phyloP scores from a whole-genome alignment of 2,329 filamentous ascomycete genomes.

The Aspergillus oerlinghausenensis region DNA sequence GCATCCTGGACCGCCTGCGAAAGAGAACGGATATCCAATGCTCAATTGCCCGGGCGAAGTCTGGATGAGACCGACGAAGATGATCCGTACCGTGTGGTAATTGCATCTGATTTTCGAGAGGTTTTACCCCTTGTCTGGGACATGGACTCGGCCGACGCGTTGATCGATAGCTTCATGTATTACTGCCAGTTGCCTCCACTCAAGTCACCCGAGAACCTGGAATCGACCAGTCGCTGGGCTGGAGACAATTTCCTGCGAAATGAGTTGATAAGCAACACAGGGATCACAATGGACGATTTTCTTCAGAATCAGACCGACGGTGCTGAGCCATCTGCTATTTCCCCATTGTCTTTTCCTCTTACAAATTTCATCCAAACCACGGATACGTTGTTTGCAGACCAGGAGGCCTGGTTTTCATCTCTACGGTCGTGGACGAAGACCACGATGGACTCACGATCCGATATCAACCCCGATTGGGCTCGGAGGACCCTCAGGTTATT shows the following conservation, averaged over 20 bases:
- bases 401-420: constrained; percentile 46
- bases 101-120: constrained; percentile 70
- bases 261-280: constrained; percentile 31
- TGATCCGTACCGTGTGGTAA: constrained; percentile 76
- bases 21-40: constrained; percentile 40
- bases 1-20: constrained; percentile 52
- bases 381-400: constrained; percentile 52
- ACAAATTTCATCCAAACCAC: constrained; percentile 39
- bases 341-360: constrained; percentile 33
- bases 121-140: constrained; percentile 47
- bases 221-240: constrained; percentile 35
- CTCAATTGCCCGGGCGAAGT: constrained; percentile 64
- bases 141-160: constrained; percentile 34
- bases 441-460: constrained; percentile 24
- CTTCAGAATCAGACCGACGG: constrained; percentile 10
- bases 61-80: constrained; percentile 71
- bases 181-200: constrained; percentile 63
- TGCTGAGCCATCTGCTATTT: constrained; percentile 7
- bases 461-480: constrained; percentile 45
- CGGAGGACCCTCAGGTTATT: constrained; percentile 56
- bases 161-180: constrained; percentile 67
- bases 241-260: constrained; percentile 53
- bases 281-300: constrained; percentile 23
- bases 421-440: constrained; percentile 29
- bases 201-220: constrained; percentile 18